Base-by-base conservation (phyloP, 257 asterid genomes). In the Perilla frutescens region DNA sequence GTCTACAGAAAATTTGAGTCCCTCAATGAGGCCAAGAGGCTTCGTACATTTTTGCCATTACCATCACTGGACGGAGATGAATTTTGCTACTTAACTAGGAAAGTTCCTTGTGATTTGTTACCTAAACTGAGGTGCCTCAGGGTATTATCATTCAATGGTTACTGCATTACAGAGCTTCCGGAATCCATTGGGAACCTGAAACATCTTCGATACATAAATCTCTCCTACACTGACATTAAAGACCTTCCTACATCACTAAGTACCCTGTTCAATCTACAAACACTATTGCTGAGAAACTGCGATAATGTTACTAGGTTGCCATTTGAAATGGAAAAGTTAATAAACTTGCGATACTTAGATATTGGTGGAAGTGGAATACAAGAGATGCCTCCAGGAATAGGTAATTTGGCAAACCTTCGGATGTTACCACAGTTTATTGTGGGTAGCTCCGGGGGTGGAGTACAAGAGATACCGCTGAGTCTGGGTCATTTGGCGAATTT, bases 1-100 rank as follows among this genome's bases (percentile, higher is more conserved):
- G 87, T 83, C 80, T 85, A 76, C 76, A 83, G 64, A 63, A 85
- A 74, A 55, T 85, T 85, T 63, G 86, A 85, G 69, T 40, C 81
- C 7, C 82, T 79, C 26, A 36, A 56, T 62, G 86, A 80, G 56
- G 70, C 80, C 47, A 80, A 66, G 81, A 39, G 78, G 63, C 73
- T 85, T 14, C 83, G 87, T 36, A 82, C 85, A 11, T 82, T 82
- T 70, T 74, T 82, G 43, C 81, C 85, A 7, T 73, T 80, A 62
- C 74, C 82, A 78, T 69, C 84, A n/a, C 76, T 37, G 61, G 62
- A 67, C 29, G 82, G 78, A 73, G 70, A 68, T 62, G 80, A 78
- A 60, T 53, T 76, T 53, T 80, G 85, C 81, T 85, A 80, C 74
- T 70, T 80, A 53, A 78, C 78, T 32, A 80, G 73, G 74, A 80